phyloP scores from a whole-genome alignment of 306 rosid genomes.

The Cucumis cinereus region DNA sequence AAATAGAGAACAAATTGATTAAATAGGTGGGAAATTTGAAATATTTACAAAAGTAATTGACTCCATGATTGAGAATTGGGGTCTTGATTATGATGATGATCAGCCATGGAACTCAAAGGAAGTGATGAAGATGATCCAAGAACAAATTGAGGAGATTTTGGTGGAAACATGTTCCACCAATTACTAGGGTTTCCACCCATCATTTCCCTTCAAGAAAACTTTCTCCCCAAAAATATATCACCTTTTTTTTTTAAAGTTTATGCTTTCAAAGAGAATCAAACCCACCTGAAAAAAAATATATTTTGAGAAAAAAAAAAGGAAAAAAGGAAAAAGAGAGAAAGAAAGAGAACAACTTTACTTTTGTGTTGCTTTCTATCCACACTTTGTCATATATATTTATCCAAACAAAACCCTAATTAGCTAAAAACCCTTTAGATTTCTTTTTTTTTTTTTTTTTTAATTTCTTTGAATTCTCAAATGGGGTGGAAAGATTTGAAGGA shows the following conservation, averaged over 20 bases:
- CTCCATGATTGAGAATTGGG: slow-evolving; percentile 10
- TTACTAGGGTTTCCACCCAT: slow-evolving; percentile 10
- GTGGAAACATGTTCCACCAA: slow-evolving; percentile 6
- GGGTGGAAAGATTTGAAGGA: background rate
- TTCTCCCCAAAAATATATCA: background rate
- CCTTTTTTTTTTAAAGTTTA: background rate
- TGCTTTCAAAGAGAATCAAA: slow-evolving; percentile 6
- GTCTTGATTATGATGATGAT: background rate
- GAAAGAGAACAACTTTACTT: slow-evolving; percentile 3
- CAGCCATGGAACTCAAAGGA: background rate
- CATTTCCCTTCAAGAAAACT: background rate
- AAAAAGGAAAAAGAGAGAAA: background rate
- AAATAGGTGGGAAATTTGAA: background rate
- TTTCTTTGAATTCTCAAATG: background rate
- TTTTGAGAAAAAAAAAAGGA: background rate
- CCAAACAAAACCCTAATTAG: background rate
- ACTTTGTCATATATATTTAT: background rate
- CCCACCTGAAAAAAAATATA: background rate
- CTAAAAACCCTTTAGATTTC: background rate
- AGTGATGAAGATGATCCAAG: slow-evolving; percentile 5
- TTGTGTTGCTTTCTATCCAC: slow-evolving; percentile 8
- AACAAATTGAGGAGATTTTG: background rate
- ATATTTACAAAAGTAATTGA: background rate
- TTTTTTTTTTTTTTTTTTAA: background rate
- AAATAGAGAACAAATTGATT: background rate